Base-by-base conservation (phyloP, 176 grass and related monocot genomes). In the Carex littledalei region DNA sequence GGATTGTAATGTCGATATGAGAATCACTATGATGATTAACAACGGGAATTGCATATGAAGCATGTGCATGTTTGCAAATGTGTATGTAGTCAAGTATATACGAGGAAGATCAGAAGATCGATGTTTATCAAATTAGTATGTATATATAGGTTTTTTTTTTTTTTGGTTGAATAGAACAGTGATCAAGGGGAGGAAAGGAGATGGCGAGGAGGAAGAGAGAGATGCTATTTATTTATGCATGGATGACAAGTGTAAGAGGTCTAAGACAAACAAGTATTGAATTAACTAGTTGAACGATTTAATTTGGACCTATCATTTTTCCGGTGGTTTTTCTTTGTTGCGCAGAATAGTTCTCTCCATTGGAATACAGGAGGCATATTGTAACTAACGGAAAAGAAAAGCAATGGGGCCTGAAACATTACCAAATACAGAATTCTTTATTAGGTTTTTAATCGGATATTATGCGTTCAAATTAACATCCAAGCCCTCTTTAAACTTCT, bases 1-100 rank as follows among this genome's bases (percentile, higher is more conserved):
- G 9, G 15, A 71, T 20, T 57, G 79, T 16, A 80, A 67, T 62
- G 43, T 80, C 3, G 81, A 86, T 45, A 84, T 57, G 21, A 90
- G 50, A 84, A 89, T 16, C 24, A 53, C n/a, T 17, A 83, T 66
- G 7, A 24, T 59, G 32, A 84, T 81, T 13, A 35, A 88, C 21
- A 78, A 26, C 1, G 64, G 61, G 49, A 62, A 63, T 8, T 78
- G 54, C 22, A 17, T 34, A 21, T 56, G 55, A 63, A 74, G 37
- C 7, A 29, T 39, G 11, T 45, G 71, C 66, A 34, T 81, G 10
- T 73, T 78, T 78, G 60, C 29, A 67, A 76, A 49, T 64, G 34
- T 64, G 69, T 20, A 50, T 64, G 69, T 35, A 54, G 18, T 45
- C 29, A 24, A 35, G 35, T 8, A 59, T 45, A 45, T 45, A 45